Base-by-base conservation (phyloP, 768 basidiomycete genomes). In the Leucogyrophana mollusca region DNA sequence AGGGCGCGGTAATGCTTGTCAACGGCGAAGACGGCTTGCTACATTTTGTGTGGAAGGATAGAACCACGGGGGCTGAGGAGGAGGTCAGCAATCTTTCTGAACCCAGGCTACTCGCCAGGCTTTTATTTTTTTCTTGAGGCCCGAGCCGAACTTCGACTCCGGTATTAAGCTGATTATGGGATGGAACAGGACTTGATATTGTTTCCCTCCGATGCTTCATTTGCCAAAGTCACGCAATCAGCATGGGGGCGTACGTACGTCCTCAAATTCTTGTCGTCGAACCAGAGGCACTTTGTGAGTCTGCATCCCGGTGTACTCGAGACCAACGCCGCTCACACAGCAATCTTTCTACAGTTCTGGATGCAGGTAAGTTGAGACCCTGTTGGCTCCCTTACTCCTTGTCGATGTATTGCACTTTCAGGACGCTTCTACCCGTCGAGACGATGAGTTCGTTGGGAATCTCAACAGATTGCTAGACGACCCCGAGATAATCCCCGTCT, bases 251-350 rank as follows among this genome's bases (percentile, higher is more conserved):
- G 91, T 50, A 82, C 86, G 4, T 91, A 89, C 56, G 89, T 94
- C 51, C 84, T 95, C 63, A 91, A 89, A 67, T 95, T 96, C 71
- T 84, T 87, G 0, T 92, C 89, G 17, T 94, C 92, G 11, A 79
- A 91, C 61, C 88, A 91, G 60, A 80, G 83, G 51, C 88, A 94
- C 64, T 95, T 96, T 64, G 93, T 94, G 59, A 66, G 83, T 73
- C 14, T 20, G n/a, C n/a, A n/a, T 30, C 22, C 44, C 13, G 25
- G 52, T 52, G 9, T 49, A 2, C 25, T 46, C 14, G 25, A 6
- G 39, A n/a, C n/a, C 11, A 21, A 11, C 13, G 41, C 3, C 18
- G 58, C 42, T 33, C 37, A 32, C 10, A 47, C 44, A n/a, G 2
- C 10, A 49, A 6, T 9, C 32, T 34, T 40, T 14, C 16, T 22